Base-by-base conservation (phyloP, 2,329 filamentous ascomycete species). In the Myriosclerotinia duriaeana region DNA sequence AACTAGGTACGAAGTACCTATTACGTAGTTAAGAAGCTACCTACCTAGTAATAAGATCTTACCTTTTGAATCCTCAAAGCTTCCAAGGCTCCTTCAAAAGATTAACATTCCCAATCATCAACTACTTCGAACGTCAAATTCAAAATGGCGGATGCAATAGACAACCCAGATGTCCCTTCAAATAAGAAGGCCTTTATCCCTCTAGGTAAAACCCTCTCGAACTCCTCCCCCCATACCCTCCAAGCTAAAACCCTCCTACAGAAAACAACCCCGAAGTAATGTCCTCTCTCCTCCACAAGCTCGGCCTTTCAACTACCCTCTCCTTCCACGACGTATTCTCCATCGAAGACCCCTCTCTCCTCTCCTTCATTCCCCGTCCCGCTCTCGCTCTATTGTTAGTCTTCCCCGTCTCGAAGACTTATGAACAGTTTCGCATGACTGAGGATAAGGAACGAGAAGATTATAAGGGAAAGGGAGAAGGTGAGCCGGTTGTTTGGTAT, bases 311-410 rank as follows among this genome's bases (percentile, higher is more conserved):
- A 14, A 75, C 80, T n/a, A 82, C 85, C 34, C 85, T 98, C 54
- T 84, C 87, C 73, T 89, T 97, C 79, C 90, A 96, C 82, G 95
- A 98, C 79, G 92, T 99, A 77, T 97, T 89, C 84, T 93, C 89
- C 72, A 89, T 99, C 74, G 89, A 91, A 70, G 94, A 98, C 65
- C 89, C 91, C 0, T 89, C 93, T 59, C 86, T 98, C 52, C 88
- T 98, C 65, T 86, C 88, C 69, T 95, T 97, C 79, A 87, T 98
- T 52, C 93, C 95, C 0, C 91, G 94, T 2, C 95, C 95, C 4
- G 92, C 92, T 1, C 85, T 93, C 70, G 94, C 94, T 8, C 87
- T 98, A 26, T 88, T 99, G 48, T 89, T 99, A 73, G 93, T 99
- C 71, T 98, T 97, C 79, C 94, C 95, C 71, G 85, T 97, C 70